phyloP scores from a whole-genome alignment of 495 filamentous ascomycete genomes.

The Hypoxylon intermedium region DNA sequence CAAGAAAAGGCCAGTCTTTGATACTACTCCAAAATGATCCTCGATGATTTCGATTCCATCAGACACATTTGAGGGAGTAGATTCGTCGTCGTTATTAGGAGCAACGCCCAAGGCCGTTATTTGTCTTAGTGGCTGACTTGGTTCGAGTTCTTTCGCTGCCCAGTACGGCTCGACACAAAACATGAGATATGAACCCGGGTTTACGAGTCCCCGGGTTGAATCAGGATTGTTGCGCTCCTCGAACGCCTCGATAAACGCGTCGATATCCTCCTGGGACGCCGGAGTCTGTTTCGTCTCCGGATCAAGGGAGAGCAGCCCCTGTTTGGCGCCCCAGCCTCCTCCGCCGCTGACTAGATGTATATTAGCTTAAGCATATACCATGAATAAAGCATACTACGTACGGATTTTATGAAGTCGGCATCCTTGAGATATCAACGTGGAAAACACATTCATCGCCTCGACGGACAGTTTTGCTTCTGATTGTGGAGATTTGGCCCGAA shows the following conservation, averaged over 20 bases:
- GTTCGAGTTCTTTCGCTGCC: constrained; percentile 16
- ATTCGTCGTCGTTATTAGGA: constrained; percentile 22
- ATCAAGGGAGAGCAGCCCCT: constrained; percentile 82
- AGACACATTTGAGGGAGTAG: background rate
- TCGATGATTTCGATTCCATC: constrained; percentile 26
- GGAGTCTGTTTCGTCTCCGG: constrained; percentile 62
- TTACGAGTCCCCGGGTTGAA: constrained; percentile 43
- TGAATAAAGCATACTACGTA: constrained; percentile 42
- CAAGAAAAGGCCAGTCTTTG: constrained; percentile 51
- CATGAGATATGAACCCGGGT: constrained; percentile 55
- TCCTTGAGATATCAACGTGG: constrained; percentile 50
- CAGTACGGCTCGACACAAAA: constrained; percentile 52
- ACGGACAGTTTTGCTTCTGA: constrained; percentile 30
- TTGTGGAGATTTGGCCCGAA: constrained; percentile 23
- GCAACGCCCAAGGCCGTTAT: constrained; percentile 28
- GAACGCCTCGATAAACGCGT: constrained; percentile 42
- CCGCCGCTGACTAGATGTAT: constrained; percentile 74
- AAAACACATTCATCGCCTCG: constrained; percentile 28
- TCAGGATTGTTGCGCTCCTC: constrained; percentile 33
- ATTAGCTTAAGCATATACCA: constrained; percentile 16
- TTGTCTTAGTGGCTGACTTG: constrained; percentile 9
- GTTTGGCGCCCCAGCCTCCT: constrained; percentile 88
- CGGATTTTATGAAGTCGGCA: constrained; percentile 67
- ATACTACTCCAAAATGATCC: constrained; percentile 52
- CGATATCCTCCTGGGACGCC: constrained; percentile 37